These are phyloP conservation scores for Naegleria fowleri DNA, from an alignment of 208 protist genomes.

Conservation along the genomic window DNA sequence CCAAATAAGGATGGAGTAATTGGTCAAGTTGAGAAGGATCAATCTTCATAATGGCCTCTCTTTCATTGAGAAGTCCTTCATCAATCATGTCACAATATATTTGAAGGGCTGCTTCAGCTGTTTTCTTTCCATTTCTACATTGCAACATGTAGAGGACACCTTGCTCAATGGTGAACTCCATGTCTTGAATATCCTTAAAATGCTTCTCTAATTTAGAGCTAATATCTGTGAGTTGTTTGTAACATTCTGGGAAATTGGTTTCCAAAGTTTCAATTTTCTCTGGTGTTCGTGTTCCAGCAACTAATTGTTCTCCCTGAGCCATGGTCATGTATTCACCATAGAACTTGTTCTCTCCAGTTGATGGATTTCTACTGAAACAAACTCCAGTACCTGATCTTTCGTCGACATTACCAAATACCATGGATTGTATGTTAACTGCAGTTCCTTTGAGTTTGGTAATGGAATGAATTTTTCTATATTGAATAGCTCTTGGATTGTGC, in stretches of 20 bases:
- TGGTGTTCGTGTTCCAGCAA: slow-evolving; percentile 88
- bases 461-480: slow-evolving; percentile 78
- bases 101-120: slow-evolving; percentile 69
- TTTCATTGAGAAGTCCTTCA: slow-evolving; percentile 78
- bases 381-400: slow-evolving; percentile 82
- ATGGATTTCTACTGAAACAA: slow-evolving; percentile 83
- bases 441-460: slow-evolving; percentile 81
- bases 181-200: slow-evolving; percentile 89
- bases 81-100: slow-evolving; percentile 83
- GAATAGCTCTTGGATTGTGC: slow-evolving; percentile 70
- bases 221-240: slow-evolving; percentile 69
- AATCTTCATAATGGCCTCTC: slow-evolving; percentile 72
- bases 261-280: slow-evolving; percentile 78
- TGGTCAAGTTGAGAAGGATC: slow-evolving; percentile 71
- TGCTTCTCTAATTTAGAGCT: slow-evolving; percentile 70
- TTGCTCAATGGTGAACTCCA: slow-evolving; percentile 91
- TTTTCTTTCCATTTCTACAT: slow-evolving; percentile 84
- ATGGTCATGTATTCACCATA: slow-evolving; percentile 90
- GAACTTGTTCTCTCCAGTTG: slow-evolving; percentile 77
- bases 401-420: slow-evolving; percentile 90
- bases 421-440: slow-evolving; percentile 85
- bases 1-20: slow-evolving; percentile 73
- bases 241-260: slow-evolving; percentile 72
- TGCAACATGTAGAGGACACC: slow-evolving; percentile 87
- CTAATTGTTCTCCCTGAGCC: slow-evolving; percentile 91